These are phyloP conservation scores for Calonectria pauciramosa DNA, from an alignment of 2,329 filamentous ascomycete genomes.

Conservation along the genomic window DNA sequence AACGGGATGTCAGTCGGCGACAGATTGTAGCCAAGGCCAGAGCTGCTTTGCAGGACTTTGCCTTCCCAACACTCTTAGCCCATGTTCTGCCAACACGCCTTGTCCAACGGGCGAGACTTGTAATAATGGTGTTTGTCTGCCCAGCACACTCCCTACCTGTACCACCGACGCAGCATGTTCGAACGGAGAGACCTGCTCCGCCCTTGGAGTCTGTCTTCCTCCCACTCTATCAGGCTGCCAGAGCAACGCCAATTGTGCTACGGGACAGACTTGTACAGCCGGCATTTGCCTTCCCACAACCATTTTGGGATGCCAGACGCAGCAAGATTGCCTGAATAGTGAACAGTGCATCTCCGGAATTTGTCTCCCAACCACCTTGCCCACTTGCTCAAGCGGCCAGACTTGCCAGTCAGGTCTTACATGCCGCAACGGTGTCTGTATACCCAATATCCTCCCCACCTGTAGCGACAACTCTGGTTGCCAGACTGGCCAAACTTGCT, in stretches of 20 bases:
- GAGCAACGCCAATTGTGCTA: not conserved
- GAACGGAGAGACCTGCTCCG: not conserved
- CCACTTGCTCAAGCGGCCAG: not conserved
- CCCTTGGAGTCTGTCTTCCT: not conserved
- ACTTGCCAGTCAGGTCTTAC: not conserved
- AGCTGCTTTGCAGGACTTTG: not conserved
- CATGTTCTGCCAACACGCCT: not conserved
- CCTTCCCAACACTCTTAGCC: not conserved
- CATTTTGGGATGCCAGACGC: not conserved
- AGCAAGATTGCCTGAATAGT: not conserved
- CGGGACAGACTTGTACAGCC: not conserved
- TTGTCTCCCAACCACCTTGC: not conserved
- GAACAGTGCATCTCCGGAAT: not conserved
- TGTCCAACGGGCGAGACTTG: not conserved
- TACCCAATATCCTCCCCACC: not conserved
- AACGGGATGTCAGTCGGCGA: not conserved
- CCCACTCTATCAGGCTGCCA: not conserved
- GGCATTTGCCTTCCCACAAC: not conserved
- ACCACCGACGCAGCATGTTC: not conserved
- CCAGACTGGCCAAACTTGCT: not conserved
- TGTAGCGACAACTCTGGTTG: not conserved
- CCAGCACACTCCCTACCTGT: not conserved
- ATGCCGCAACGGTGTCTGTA: not conserved
- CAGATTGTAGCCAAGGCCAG: not conserved
- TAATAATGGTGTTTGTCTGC: not conserved